Conservation (phyloP, 495 filamentous ascomycete species). For the Lophium mytilinum region DNA sequence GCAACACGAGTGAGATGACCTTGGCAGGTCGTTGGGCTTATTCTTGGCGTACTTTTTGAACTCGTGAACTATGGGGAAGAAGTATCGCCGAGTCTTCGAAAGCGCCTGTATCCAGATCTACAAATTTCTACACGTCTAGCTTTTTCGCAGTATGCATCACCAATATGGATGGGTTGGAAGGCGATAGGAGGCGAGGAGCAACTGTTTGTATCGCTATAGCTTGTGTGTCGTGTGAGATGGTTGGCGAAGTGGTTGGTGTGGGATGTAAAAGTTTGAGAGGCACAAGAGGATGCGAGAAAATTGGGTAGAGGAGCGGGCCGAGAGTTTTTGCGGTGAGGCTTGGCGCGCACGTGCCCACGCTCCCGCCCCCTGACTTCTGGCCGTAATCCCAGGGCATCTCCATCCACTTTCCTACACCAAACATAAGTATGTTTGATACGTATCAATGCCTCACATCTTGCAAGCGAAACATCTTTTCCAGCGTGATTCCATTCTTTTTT, state of each 20-base stretch:
- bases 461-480: too few relatives aligned
- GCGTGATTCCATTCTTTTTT: too few relatives aligned
- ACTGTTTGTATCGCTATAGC: not conserved
- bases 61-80: conserved; percentile 50
- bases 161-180: not conserved
- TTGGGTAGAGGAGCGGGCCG: not conserved
- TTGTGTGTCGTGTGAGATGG: not conserved
- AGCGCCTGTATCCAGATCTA: conserved; percentile 43
- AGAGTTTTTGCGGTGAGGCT: too few relatives aligned
- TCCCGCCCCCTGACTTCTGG: too few relatives aligned
- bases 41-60: conserved; percentile 67
- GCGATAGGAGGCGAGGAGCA: not conserved
- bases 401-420: too few relatives aligned
- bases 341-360: too few relatives aligned
- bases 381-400: too few relatives aligned
- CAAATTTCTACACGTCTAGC: not conserved
- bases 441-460: too few relatives aligned
- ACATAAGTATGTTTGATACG: too few relatives aligned
- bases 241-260: not conserved
- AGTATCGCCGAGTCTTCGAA: conserved; percentile 65
- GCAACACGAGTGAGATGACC: conserved; percentile 76
- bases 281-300: not conserved
- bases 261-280: not conserved
- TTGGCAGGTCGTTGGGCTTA: conserved; percentile 48
- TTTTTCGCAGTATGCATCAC: not conserved